A percentile compares a stretch with the other conserved stretches of the same genome.
Conservation (phyloP, 768 basidiomycete species). For the Termitomyces sp. region DNA sequence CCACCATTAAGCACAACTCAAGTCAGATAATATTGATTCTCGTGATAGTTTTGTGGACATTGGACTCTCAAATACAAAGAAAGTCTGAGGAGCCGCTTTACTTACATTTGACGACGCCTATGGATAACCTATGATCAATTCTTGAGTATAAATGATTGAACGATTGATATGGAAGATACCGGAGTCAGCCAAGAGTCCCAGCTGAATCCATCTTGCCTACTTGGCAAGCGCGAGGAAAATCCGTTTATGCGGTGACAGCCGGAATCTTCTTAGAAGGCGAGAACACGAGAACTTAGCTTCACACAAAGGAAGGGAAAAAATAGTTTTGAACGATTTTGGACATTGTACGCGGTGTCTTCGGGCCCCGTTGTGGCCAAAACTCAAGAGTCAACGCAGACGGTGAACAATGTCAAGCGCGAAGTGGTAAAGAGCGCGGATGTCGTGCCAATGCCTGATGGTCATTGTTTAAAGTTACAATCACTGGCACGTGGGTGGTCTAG, state of each 20-base stretch:
- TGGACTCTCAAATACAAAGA: not conserved
- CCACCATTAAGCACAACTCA: not conserved
- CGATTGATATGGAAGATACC: not conserved
- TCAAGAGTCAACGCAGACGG: not conserved
- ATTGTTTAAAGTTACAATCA: too few relatives aligned
- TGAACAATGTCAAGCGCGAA: not conserved
- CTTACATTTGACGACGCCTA: not conserved
- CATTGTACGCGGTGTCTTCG: not conserved
- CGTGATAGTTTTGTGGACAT: not conserved
- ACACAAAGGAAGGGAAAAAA: not conserved
- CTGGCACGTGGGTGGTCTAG: not conserved
- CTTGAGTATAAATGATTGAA: not conserved
- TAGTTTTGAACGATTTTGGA: not conserved
- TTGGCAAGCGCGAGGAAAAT: not conserved
- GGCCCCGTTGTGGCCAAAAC: not conserved
- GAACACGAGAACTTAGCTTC: not conserved
- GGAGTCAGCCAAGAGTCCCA: not conserved
- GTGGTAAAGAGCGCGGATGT: not conserved
- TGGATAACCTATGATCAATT: not conserved
- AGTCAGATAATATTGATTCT: not conserved
- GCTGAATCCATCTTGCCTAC: not conserved
- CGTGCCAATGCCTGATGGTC: not conserved
- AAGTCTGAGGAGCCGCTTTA: not conserved
- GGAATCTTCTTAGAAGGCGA: not conserved
- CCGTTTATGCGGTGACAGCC: not conserved